A percentile compares a stretch with the other conserved stretches of the same genome.
phyloP scores from a whole-genome alignment of 176 grass and related monocot species.

The Dactylis glomerata region DNA sequence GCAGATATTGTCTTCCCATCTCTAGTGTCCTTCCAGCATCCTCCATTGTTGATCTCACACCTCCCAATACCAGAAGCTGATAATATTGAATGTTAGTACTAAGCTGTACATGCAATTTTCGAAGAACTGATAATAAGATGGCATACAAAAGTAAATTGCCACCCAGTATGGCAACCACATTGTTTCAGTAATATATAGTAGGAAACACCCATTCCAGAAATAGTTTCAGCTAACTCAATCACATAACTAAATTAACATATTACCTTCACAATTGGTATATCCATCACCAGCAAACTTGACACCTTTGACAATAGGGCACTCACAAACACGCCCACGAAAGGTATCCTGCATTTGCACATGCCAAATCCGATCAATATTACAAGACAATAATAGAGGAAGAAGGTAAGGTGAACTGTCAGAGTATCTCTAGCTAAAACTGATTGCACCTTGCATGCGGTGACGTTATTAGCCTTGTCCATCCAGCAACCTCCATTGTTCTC shows the following conservation, averaged over 20 bases:
- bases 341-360: slow-evolving; percentile 56
- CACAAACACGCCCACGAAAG: slow-evolving; percentile 89
- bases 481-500: slow-evolving; percentile 95
- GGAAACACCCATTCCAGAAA: background rate
- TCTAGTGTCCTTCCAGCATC: slow-evolving; percentile 78
- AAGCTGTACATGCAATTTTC: background rate
- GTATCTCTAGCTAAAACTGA: slow-evolving; percentile 1
- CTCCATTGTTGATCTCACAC: slow-evolving; percentile 81
- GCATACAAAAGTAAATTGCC: background rate
- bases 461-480: slow-evolving; percentile 55
- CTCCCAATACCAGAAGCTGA: slow-evolving; percentile 77
- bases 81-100: slow-evolving; percentile 27
- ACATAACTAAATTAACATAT: slow-evolving; percentile 23
- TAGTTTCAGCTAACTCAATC: slow-evolving; percentile 4
- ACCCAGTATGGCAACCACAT: background rate
- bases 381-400: slow-evolving; percentile 10
- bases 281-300: slow-evolving; percentile 90
- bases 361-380: slow-evolving; percentile 20
- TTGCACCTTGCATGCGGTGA: slow-evolving; percentile 84
- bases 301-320: slow-evolving; percentile 76
- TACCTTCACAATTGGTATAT: slow-evolving; percentile 90
- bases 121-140: slow-evolving; percentile 1
- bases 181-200: slow-evolving; percentile 10
- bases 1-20: slow-evolving; percentile 70
- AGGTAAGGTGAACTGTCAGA: slow-evolving; percentile 9